A percentile compares a stretch with the other conserved stretches of the same genome.
Conservation (phyloP, 2,329 filamentous ascomycete genomes). For the Cytospora piceae region DNA sequence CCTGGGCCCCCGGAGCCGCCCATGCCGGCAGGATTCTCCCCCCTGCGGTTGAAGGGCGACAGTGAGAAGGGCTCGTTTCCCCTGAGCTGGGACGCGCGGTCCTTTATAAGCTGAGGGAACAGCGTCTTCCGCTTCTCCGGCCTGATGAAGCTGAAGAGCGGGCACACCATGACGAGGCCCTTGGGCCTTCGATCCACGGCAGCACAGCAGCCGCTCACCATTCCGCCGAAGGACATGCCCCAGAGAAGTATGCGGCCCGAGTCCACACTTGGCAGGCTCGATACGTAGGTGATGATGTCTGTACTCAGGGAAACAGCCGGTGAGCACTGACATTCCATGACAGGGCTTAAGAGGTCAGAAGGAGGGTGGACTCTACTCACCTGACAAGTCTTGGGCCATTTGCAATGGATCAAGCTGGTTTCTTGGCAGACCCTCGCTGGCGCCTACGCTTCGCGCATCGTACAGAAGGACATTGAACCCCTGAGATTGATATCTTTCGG, state of each 20-base stretch:
- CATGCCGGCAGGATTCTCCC: background rate
- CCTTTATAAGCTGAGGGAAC: background rate
- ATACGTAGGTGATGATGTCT: background rate
- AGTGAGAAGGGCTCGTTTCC: background rate
- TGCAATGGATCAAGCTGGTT: background rate
- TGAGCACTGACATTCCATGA: too few relatives aligned
- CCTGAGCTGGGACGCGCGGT: background rate
- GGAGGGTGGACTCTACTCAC: too few relatives aligned
- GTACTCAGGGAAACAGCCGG: background rate
- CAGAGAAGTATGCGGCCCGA: background rate
- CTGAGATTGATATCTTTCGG: background rate
- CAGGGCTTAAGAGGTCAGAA: too few relatives aligned
- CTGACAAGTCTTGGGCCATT: slow-evolving; percentile 3
- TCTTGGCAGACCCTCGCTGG: background rate
- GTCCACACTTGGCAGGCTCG: background rate
- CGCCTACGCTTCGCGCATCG: slow-evolving; percentile 1
- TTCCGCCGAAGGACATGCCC: slow-evolving; percentile 1
- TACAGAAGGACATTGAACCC: slow-evolving; percentile 5
- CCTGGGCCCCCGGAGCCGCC: background rate
- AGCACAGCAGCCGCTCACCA: background rate
- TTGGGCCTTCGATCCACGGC: background rate
- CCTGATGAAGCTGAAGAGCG: background rate
- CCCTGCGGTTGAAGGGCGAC: background rate
- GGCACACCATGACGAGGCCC: slow-evolving; percentile 1
- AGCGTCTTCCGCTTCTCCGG: background rate